Conservation (phyloP, 208 protist species). For the Leptomonas pyrrhocoris region DNA sequence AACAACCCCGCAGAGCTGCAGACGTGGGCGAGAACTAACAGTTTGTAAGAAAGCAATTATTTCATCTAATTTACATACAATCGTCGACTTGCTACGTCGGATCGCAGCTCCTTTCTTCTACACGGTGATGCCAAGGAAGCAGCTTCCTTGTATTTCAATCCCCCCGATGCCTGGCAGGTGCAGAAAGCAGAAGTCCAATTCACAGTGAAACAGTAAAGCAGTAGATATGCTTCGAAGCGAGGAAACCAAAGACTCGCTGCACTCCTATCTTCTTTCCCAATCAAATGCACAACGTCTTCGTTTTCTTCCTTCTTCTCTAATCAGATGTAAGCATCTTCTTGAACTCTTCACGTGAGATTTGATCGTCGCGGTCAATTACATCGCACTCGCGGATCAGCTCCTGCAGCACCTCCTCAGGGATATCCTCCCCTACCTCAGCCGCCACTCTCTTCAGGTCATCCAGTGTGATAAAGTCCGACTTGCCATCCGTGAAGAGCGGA, state of each 20-base stretch:
- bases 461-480: constrained; percentile 95
- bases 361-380: constrained; percentile 92
- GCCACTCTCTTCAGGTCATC: constrained; percentile 96
- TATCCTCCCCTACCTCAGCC: constrained; percentile 93
- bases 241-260: too few species aligned
- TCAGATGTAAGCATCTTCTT: constrained; percentile 89
- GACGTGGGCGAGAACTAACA: background rate
- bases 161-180: too few species aligned
- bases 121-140: too few species aligned
- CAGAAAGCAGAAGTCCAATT: too few species aligned
- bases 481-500: constrained; percentile 94
- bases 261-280: too few species aligned
- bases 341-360: constrained; percentile 95
- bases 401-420: constrained; percentile 95
- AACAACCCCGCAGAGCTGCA: background rate
- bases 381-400: constrained; percentile 97
- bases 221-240: too few species aligned
- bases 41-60: too few species aligned
- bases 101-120: too few species aligned
- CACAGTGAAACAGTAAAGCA: too few species aligned
- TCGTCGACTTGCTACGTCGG: too few species aligned
- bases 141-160: too few species aligned
- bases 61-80: background rate
- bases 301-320: constrained; percentile 24
- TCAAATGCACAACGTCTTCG: too few species aligned